Evolutionary conservation across 2,329 filamentous ascomycete species (phyloP).

Genomic region (Hypoxylon sp.): DNA sequence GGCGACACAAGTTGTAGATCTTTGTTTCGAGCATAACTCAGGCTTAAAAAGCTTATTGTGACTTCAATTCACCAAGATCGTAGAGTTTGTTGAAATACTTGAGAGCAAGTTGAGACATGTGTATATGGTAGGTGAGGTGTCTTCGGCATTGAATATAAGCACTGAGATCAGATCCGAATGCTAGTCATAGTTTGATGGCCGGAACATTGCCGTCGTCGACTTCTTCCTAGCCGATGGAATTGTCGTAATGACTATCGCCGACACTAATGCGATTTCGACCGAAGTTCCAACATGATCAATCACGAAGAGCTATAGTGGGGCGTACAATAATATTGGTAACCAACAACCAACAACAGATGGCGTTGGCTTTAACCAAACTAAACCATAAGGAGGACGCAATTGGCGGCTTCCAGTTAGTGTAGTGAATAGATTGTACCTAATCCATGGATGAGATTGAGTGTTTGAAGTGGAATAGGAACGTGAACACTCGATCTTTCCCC

Average conservation of each 20-base stretch:
- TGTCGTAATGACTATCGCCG: too few species aligned
- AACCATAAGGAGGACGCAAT: background rate
- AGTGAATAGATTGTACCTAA: too few species aligned
- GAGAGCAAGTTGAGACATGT: too few species aligned
- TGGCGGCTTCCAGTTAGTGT: background rate
- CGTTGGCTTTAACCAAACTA: background rate
- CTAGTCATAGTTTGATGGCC: too few species aligned
- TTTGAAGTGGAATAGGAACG: background rate
- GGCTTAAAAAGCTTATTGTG: conserved; percentile 33
- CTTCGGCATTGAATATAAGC: too few species aligned
- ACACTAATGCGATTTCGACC: too few species aligned
- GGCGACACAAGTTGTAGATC: conserved; percentile 35
- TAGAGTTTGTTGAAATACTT: conserved; percentile 1
- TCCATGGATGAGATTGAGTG: background rate
- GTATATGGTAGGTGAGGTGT: too few species aligned
- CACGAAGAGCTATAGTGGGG: background rate
- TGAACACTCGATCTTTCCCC: background rate
- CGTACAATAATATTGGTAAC: background rate
- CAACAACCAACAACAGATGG: background rate
- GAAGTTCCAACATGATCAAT: conserved; percentile 9
- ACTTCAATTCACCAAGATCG: conserved; percentile 16
- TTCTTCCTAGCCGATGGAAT: too few species aligned
- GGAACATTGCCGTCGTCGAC: too few species aligned
- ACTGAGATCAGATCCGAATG: too few species aligned
- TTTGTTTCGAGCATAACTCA: conserved; percentile 11